A percentile compares a stretch with the other conserved stretches of the same genome.
Evolutionary conservation across 495 filamentous ascomycete species (phyloP).

Genomic region (Xylaria sp.): DNA sequence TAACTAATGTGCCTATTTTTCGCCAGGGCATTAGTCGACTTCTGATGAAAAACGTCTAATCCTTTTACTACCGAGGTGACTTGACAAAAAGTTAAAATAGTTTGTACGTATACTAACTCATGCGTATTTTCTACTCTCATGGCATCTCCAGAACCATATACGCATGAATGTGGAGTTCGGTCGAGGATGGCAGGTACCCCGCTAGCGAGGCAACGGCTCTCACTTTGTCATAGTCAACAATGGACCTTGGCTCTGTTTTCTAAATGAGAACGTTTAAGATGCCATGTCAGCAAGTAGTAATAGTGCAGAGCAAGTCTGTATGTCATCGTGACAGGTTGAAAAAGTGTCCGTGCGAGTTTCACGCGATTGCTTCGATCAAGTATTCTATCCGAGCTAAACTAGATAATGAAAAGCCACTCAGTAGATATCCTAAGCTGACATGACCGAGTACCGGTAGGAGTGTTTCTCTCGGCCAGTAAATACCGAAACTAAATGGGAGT

Average conservation of each 20-base stretch:
- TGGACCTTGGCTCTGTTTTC: neutral
- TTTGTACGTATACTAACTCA: neutral
- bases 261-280: constrained; percentile 5
- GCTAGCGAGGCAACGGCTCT: neutral
- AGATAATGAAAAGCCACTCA: neutral
- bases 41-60: neutral
- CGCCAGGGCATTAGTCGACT: constrained; percentile 4
- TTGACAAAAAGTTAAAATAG: neutral
- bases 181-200: neutral
- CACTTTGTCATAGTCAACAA: neutral
- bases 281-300: constrained; percentile 10
- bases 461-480: constrained; percentile 3
- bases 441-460: neutral
- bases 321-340: neutral
- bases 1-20: neutral
- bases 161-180: neutral
- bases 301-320: neutral
- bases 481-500: neutral
- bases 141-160: neutral
- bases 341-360: neutral
- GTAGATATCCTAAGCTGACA: constrained; percentile 1
- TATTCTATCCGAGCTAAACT: neutral
- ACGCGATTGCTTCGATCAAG: neutral
- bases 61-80: constrained; percentile 13
- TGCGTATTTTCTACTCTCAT: neutral